A percentile compares a stretch with the other conserved stretches of the same genome.
phyloP scores from a whole-genome alignment of 2,329 filamentous ascomycete species.

The Ascochyta pisi region DNA sequence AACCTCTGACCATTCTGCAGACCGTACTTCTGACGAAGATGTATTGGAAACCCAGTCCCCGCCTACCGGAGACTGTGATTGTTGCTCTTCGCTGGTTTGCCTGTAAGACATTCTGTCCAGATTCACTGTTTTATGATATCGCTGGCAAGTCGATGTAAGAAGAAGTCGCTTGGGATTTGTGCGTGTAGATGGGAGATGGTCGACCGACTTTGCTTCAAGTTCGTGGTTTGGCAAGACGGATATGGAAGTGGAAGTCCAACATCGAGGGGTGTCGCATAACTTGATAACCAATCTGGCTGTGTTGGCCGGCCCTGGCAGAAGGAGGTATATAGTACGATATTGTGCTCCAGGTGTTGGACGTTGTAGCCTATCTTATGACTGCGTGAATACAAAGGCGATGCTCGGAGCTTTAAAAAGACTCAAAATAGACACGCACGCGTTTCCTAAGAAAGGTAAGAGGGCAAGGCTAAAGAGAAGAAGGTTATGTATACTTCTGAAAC shows the following conservation, averaged over 20 bases:
- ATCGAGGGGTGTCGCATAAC: constrained; percentile 11
- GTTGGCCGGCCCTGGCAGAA: not conserved
- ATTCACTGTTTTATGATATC: not conserved
- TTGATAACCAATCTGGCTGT: not conserved
- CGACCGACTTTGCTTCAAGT: constrained; percentile 17
- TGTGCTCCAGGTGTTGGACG: not conserved
- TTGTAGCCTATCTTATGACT: not conserved
- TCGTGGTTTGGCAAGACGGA: constrained; percentile 21
- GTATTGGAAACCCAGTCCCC: constrained; percentile 23
- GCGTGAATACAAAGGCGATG: constrained; percentile 2
- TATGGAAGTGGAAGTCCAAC: not conserved
- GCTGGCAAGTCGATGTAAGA: not conserved
- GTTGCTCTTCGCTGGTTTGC: constrained; percentile 25
- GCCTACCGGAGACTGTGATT: constrained; percentile 22
- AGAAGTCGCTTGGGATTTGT: not conserved
- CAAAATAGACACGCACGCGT: constrained; percentile 9
- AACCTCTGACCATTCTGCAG: constrained; percentile 73
- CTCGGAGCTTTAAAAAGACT: not conserved
- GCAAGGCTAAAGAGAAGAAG: not conserved
- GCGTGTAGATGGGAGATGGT: constrained; percentile 3
- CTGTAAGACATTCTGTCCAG: constrained; percentile 31
- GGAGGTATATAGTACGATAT: not conserved
- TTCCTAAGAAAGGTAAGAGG: constrained; percentile 11
- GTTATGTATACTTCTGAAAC: constrained; percentile 8
- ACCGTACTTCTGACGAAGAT: constrained; percentile 27